Base-by-base conservation (phyloP, 2,329 filamentous ascomycete species). In the Penicillium occitanis region DNA sequence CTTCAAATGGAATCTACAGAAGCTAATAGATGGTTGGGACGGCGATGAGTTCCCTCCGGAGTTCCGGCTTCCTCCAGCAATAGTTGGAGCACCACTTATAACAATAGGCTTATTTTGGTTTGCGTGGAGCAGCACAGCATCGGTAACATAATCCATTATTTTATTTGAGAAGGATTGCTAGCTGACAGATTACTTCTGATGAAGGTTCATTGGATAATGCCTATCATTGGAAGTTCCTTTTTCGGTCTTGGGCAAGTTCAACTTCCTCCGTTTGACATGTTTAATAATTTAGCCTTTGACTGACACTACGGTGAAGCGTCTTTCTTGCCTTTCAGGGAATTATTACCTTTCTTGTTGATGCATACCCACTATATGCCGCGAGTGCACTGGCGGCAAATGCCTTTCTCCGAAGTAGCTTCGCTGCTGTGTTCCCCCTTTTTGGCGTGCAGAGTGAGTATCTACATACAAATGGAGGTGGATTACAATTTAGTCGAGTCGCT, bases 31-130 rank as follows among this genome's bases (percentile, higher is more conserved):
- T 37, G 35, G 35, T 37, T 40, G 8, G 22, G 37, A 11, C 44
- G 33, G 40, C 30, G 33, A 25, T 37, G 35, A 37, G 7, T 37
- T 37, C 35, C 35, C 35, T 37, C 80, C 80, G 1, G 77, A 82
- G 68, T 78, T 77, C 61, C 73, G 79, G 2, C 79, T 85, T 0
- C 79, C 80, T 0, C 79, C 83, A 3, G 79, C 88, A 28, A 90
- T 93, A 59, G 75, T 84, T 8, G 93, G 93, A 17, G 88, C 88
- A 0, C 78, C 92, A 58, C 78, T 96, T 8, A 91, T 95, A 33
- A 91, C 93, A 5, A 81, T 91, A 63, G 91, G 92, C 6, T 79
- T 98, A 13, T 96, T 97, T 77, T 90, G 91, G 80, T 97, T 97
- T 78, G 92, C 87, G 7, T 97, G 92, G 91, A 93, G 46, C 46